Evolutionary conservation across 192 early-diverging fungal genomes (phyloP).

Genomic region (Coemansia sp.): DNA sequence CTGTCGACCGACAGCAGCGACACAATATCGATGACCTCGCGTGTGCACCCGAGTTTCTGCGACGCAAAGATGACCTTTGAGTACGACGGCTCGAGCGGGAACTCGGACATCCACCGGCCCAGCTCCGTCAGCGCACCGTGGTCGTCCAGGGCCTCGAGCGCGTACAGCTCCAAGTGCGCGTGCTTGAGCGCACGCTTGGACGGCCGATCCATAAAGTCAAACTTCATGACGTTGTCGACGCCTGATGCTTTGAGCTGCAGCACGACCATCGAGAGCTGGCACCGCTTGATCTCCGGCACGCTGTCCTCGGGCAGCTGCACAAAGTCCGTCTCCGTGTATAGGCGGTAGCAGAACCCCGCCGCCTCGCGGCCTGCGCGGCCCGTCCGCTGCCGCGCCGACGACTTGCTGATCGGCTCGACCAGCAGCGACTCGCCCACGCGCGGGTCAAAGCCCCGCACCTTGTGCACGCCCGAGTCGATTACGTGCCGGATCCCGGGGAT

Average conservation of each 20-base stretch:
- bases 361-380: slow-evolving; percentile 98
- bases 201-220: slow-evolving; percentile 96
- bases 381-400: slow-evolving; percentile 83
- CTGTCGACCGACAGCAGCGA: slow-evolving; percentile 90
- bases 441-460: slow-evolving; percentile 85
- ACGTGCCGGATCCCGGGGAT: slow-evolving; percentile 94
- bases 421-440: slow-evolving; percentile 88
- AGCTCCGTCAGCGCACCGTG: slow-evolving; percentile 72
- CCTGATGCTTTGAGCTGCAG: slow-evolving; percentile 91
- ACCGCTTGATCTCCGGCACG: slow-evolving; percentile 92
- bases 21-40: slow-evolving; percentile 87
- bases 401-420: slow-evolving; percentile 87
- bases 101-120: slow-evolving; percentile 82
- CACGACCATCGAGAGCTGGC: slow-evolving; percentile 83
- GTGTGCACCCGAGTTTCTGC: slow-evolving; percentile 69
- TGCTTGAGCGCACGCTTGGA: slow-evolving; percentile 69
- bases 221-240: slow-evolving; percentile 80
- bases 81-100: slow-evolving; percentile 88
- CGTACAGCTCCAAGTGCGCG: slow-evolving; percentile 86
- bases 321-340: slow-evolving; percentile 88
- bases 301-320: slow-evolving; percentile 71
- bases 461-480: slow-evolving; percentile 90
- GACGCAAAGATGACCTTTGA: slow-evolving; percentile 89
- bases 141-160: slow-evolving; percentile 84
- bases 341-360: slow-evolving; percentile 84